phyloP scores from a whole-genome alignment of 2,329 filamentous ascomycete species.

The Pseudogymnoascus sp. region DNA sequence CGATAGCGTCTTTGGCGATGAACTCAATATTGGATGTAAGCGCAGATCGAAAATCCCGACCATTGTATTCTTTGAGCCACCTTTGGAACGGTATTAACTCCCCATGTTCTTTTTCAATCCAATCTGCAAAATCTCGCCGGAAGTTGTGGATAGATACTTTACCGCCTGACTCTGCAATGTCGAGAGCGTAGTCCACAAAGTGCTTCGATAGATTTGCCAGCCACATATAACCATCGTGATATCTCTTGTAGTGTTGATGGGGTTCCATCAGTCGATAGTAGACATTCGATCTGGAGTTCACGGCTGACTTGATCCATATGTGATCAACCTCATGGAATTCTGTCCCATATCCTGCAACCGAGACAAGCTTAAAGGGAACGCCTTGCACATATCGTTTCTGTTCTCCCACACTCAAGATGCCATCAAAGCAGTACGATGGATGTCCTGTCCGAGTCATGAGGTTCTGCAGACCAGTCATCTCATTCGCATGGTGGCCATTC shows the following conservation, averaged over 20 bases:
- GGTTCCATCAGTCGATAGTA: constrained; percentile 60
- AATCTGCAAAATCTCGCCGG: constrained; percentile 46
- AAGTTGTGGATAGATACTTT: constrained; percentile 51
- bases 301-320: constrained; percentile 57
- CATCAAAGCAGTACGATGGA: constrained; percentile 50
- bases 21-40: constrained; percentile 55
- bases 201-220: constrained; percentile 64
- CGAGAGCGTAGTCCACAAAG: constrained; percentile 53
- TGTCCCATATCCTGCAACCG: constrained; percentile 60
- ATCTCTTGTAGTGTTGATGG: constrained; percentile 53
- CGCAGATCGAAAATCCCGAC: constrained; percentile 55
- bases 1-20: constrained; percentile 56
- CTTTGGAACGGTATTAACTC: constrained; percentile 34
- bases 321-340: constrained; percentile 41
- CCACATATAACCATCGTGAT: constrained; percentile 61
- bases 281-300: constrained; percentile 37
- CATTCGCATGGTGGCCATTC: constrained; percentile 31
- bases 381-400: constrained; percentile 42
- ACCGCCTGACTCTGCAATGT: constrained; percentile 16
- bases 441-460: constrained; percentile 36
- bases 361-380: constrained; percentile 50
- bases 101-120: constrained; percentile 44
- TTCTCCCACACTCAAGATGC: constrained; percentile 43
- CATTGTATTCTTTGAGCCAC: constrained; percentile 49
- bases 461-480: constrained; percentile 50